Evolutionary conservation across 2,329 filamentous ascomycete genomes (phyloP), one percentile per base, ranked within the genome.

Genomic region (Diaporthe sp.): DNA sequence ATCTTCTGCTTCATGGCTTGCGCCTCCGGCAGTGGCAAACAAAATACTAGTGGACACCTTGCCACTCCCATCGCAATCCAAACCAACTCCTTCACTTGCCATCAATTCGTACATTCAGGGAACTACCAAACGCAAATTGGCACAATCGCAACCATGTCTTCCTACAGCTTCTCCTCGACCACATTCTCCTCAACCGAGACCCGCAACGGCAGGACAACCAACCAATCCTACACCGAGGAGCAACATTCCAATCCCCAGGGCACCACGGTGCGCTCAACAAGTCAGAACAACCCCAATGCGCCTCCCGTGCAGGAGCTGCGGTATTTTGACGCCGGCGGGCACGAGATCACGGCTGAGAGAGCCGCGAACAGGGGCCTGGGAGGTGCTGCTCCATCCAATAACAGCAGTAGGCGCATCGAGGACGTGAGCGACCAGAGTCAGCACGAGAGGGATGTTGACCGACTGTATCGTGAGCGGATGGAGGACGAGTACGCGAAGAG

Each of bases 401-500:
- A 15, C 17, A 25, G 30, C 54, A 57, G 64, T 52, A 28, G 71
- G 30, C 71, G 54, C 17, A 69, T 73, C 52, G 71, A 73, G 61
- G 71, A 69, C 15, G 64, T 73, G 54, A 69, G 57, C 47, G 57
- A 64, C 17, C 54, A 30, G 17, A 38, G 12, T 1, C 13, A 35
- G 4, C 25, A 42, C 2, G 33, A 64, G 47, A 38, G 52, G 5
- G 70, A 55, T 4, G 54, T 45, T 22, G 70, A 64, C 35, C 57
- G 70, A 12, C 25, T 72, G 54, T 89, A 89, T 70, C 87, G 89
- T 75, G 87, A 89, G 80, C 80, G 82, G 5, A 89, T 89, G 79
- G 88, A 89, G 82, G 88, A 89, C 57, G 87, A 89, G 80, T 89
- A 89, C 76, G 88, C 87, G 58, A 89, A 89, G 84, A 81, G 87